Evolutionary conservation across 2,329 filamentous ascomycete genomes (phyloP), one percentile per base, ranked within the genome.

Genomic region (Phialophora expanda): DNA sequence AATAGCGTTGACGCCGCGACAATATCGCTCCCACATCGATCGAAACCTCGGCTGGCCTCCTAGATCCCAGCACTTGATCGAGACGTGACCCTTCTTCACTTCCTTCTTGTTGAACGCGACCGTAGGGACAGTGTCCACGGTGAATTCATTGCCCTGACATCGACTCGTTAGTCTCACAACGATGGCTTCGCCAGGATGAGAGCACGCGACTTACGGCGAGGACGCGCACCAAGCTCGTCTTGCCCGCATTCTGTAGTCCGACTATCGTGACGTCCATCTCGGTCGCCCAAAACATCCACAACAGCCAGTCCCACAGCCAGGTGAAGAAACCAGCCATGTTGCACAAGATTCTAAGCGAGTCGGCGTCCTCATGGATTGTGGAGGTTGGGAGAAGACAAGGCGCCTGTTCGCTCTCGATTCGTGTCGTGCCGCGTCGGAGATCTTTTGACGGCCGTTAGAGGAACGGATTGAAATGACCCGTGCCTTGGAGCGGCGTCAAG

Each of bases 181-280:
- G 5, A 32, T 12, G 8, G 28, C 7, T 26, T 28, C 50, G 53
- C 14, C 50, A 61, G 62, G 60, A 60, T 50, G 24, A 56, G 55
- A n/a, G 51, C 11, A 12, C 22, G 17, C 66, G 66, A 81, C 94
- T 87, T 89, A 99, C 95, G 83, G 94, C 93, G 74, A 99, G 85
- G 74, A 98, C 94, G 74, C 93, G 87, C 78, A 99, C 84, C 76
- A 99, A 81, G 69, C 94, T 98, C 46, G 95, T 98, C 83, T 99
- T 99, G 76, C 95, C 95, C 66, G 95, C 95, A 82, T 98, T 98
- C 78, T 99, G 95, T 76, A 99, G 83, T 26, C 95, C 95, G 78
- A 99, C 94, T 90, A 99, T 96, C 73, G 95, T 98, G 77, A 99
- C 94, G 81, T 99, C 95, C 93, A 99, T 97, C 84, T 99, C 95